Percentiles rank a stretch among this genome's conserved stretches.
Evolutionary conservation across 768 basidiomycete genomes (phyloP).

Genomic region (Tricholoma bakamatsutake): DNA sequence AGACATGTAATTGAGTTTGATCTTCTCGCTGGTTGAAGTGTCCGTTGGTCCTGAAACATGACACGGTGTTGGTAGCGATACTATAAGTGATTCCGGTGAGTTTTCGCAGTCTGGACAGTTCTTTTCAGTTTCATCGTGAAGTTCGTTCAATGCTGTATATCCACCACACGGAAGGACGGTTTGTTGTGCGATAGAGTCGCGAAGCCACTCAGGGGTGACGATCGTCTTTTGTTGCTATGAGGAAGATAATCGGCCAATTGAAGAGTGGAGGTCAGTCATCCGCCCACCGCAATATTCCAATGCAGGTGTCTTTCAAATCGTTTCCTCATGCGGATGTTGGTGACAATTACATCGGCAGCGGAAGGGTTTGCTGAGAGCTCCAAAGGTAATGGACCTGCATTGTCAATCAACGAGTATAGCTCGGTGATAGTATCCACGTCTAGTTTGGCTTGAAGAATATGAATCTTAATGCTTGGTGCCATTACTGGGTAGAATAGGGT

Average conservation of each 20-base stretch:
- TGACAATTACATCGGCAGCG: slow-evolving; percentile 62
- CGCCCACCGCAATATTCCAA: slow-evolving; percentile 59
- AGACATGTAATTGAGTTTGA: slow-evolving; percentile 29
- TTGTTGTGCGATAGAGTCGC: slow-evolving; percentile 43
- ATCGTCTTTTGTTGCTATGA: slow-evolving; percentile 58
- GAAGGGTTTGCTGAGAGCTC: slow-evolving; percentile 33
- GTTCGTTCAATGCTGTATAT: slow-evolving; percentile 51
- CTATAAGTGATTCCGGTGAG: slow-evolving; percentile 10
- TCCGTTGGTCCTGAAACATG: slow-evolving; percentile 2
- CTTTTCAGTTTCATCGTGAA: slow-evolving; percentile 40
- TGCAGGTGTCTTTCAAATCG: slow-evolving; percentile 66
- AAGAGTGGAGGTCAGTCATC: background rate
- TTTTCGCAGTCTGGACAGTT: slow-evolving; percentile 35
- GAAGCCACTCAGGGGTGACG: slow-evolving; percentile 70
- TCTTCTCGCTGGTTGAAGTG: slow-evolving; percentile 7
- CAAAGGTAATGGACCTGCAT: slow-evolving; percentile 9
- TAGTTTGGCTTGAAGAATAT: slow-evolving; percentile 35
- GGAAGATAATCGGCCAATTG: slow-evolving; percentile 1
- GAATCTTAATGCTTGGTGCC: slow-evolving; percentile 19
- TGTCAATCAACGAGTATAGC: slow-evolving; percentile 28
- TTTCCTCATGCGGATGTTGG: slow-evolving; percentile 57
- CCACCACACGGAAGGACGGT: slow-evolving; percentile 42
- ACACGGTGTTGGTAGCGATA: background rate
- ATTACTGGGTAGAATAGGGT: too few relatives aligned
- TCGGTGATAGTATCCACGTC: slow-evolving; percentile 26